A percentile compares a stretch with the other conserved stretches of the same genome.
These are phyloP conservation scores for Chaetomium cochliodes DNA, from an alignment of 495 filamentous ascomycete species.

Conservation along the genomic window DNA sequence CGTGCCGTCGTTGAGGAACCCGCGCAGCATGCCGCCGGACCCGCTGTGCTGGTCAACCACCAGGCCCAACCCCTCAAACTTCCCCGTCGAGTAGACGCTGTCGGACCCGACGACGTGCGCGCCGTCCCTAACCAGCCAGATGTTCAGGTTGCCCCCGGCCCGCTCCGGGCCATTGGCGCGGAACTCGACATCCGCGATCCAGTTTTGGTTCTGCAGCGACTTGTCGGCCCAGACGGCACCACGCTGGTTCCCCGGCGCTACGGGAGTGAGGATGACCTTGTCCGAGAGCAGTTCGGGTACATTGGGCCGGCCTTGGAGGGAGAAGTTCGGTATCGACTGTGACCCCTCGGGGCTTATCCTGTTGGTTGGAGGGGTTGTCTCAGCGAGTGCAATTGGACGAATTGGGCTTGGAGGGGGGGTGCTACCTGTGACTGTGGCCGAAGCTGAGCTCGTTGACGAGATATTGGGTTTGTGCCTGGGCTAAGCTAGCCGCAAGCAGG, in stretches of 20 bases:
- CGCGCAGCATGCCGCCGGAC: constrained; percentile 74
- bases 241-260: constrained; percentile 79
- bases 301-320: constrained; percentile 67
- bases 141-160: constrained; percentile 82
- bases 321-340: constrained; percentile 52
- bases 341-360: constrained; percentile 47
- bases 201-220: constrained; percentile 61
- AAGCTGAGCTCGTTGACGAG: constrained; percentile 69
- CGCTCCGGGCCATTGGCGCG: constrained; percentile 82
- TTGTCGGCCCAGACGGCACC: constrained; percentile 77
- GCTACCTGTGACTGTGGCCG: constrained; percentile 65
- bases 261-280: constrained; percentile 87
- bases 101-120: constrained; percentile 60
- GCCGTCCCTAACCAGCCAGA: constrained; percentile 86
- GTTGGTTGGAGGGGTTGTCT: constrained; percentile 9
- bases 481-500: constrained; percentile 53
- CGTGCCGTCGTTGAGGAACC: constrained; percentile 90
- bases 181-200: constrained; percentile 82
- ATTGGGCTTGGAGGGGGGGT: neutral
- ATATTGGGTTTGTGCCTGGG: constrained; percentile 59
- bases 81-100: constrained; percentile 77
- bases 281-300: constrained; percentile 78
- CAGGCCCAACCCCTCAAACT: constrained; percentile 84
- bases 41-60: constrained; percentile 87
- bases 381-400: neutral